Evolutionary conservation across 208 protist genomes (phyloP).

Genomic region (Phytomonas francai): DNA sequence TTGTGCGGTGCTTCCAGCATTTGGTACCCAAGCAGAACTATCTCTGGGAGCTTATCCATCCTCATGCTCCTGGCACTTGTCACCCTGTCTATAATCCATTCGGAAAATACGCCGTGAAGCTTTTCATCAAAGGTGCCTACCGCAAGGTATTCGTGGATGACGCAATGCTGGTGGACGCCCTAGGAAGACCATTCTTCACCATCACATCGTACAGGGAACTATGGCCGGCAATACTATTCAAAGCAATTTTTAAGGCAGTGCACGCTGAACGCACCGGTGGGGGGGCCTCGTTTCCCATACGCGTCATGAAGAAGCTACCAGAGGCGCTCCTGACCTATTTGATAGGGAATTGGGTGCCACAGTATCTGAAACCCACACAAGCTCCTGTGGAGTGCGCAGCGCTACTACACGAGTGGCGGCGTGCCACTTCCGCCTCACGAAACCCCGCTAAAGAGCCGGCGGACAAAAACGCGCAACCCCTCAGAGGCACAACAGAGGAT

Average conservation of each 20-base stretch:
- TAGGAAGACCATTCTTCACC: constrained; percentile 66
- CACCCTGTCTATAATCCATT: constrained; percentile 89
- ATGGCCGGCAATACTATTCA: constrained; percentile 82
- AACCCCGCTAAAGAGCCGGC: neutral
- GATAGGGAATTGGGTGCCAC: constrained; percentile 72
- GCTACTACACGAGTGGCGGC: constrained; percentile 19
- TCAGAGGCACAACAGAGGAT: neutral
- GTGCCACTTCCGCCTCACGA: neutral
- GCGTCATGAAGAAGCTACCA: constrained; percentile 14
- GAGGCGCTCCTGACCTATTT: constrained; percentile 53
- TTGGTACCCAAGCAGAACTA: constrained; percentile 49
- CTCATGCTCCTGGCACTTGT: constrained; percentile 64
- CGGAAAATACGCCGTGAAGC: constrained; percentile 87
- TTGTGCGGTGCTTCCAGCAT: constrained; percentile 51
- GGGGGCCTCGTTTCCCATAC: neutral
- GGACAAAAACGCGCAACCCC: neutral
- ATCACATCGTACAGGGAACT: constrained; percentile 70
- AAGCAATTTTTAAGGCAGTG: constrained; percentile 73
- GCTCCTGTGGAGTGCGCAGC: constrained; percentile 1
- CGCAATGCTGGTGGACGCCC: constrained; percentile 70
- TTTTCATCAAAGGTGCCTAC: constrained; percentile 81
- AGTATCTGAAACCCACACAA: constrained; percentile 32
- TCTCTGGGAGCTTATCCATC: constrained; percentile 87
- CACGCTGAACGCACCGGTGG: neutral
- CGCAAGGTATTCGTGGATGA: constrained; percentile 85